phyloP scores from a whole-genome alignment of 2,329 filamentous ascomycete species.

The Alternaria incomplexa region DNA sequence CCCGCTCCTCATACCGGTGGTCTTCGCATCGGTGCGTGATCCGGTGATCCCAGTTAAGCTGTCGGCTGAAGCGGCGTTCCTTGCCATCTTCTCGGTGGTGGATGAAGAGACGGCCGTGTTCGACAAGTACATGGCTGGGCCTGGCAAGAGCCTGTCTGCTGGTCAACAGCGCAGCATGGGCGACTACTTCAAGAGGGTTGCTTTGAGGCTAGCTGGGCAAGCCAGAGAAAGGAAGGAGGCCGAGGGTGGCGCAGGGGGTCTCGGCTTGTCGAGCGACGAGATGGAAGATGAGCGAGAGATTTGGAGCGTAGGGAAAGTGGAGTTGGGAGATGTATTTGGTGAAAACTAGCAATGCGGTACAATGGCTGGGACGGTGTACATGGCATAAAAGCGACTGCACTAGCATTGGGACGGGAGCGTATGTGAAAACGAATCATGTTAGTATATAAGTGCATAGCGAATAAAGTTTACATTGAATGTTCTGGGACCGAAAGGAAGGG shows the following conservation, averaged over 20 bases:
- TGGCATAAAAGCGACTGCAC: slow-evolving; percentile 7
- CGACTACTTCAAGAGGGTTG: slow-evolving; percentile 97
- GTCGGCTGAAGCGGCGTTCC: slow-evolving; percentile 90
- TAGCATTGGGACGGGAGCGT: slow-evolving; percentile 1
- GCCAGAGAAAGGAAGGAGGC: slow-evolving; percentile 89
- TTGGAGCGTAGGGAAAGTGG: slow-evolving; percentile 92
- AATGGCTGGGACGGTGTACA: background rate
- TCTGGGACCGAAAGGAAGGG: background rate
- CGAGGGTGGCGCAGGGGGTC: slow-evolving; percentile 83
- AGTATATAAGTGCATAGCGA: slow-evolving; percentile 12
- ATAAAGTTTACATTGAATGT: background rate
- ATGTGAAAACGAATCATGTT: background rate
- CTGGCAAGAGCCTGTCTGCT: slow-evolving; percentile 68
- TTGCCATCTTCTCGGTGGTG: slow-evolving; percentile 87
- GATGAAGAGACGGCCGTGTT: slow-evolving; percentile 86
- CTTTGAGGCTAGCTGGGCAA: slow-evolving; percentile 81
- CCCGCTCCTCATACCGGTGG: slow-evolving; percentile 75
- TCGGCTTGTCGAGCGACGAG: slow-evolving; percentile 90
- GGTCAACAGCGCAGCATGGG: slow-evolving; percentile 87
- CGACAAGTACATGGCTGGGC: slow-evolving; percentile 82
- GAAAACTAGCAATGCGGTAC: slow-evolving; percentile 10
- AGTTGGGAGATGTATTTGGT: slow-evolving; percentile 67
- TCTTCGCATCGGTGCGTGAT: slow-evolving; percentile 91
- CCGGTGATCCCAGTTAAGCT: slow-evolving; percentile 93
- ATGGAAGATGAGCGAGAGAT: slow-evolving; percentile 93